phyloP scores from a whole-genome alignment of 441 rosid genomes.

The Eutrema salsugineum region DNA sequence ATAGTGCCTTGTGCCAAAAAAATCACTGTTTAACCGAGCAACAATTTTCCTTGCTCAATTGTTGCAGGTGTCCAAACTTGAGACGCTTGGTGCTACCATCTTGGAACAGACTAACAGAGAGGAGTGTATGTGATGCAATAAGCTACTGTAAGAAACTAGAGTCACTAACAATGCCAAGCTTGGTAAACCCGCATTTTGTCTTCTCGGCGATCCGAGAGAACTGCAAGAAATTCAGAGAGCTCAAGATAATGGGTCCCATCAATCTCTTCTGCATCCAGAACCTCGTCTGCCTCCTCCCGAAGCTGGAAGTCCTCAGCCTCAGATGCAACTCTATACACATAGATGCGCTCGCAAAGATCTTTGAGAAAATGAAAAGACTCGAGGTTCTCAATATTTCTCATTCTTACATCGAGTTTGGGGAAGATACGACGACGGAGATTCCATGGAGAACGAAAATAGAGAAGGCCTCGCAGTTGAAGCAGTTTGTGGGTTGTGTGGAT shows the following conservation, averaged over 20 bases:
- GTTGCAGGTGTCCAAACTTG: slow-evolving; percentile 50
- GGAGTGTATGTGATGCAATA: slow-evolving; percentile 49
- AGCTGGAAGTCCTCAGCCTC: slow-evolving; percentile 57
- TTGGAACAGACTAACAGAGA: slow-evolving; percentile 54
- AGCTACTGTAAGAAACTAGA: slow-evolving; percentile 50
- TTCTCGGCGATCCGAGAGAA: slow-evolving; percentile 47
- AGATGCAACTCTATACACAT: slow-evolving; percentile 43
- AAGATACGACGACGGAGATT: slow-evolving; percentile 31
- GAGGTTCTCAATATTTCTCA: slow-evolving; percentile 79
- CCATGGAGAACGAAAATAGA: slow-evolving; percentile 24
- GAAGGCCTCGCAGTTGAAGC: slow-evolving; percentile 47
- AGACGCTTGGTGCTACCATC: slow-evolving; percentile 64
- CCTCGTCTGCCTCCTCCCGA: slow-evolving; percentile 36
- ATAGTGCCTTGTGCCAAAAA: no score
- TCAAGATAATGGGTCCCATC: slow-evolving; percentile 71
- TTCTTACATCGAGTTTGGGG: slow-evolving; percentile 41
- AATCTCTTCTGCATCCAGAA: slow-evolving; percentile 35
- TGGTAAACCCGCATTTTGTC: slow-evolving; percentile 42
- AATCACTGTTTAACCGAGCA: no score
- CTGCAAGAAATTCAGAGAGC: slow-evolving; percentile 41
- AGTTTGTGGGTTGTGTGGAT: slow-evolving; percentile 59
- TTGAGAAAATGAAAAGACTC: slow-evolving; percentile 43
- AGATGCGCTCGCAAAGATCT: slow-evolving; percentile 45
- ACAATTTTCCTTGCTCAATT: not conserved
- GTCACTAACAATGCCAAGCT: slow-evolving; percentile 78